phyloP scores from a whole-genome alignment of 371 early-diverging fungal genomes.

The Capniomyces stellatus region DNA sequence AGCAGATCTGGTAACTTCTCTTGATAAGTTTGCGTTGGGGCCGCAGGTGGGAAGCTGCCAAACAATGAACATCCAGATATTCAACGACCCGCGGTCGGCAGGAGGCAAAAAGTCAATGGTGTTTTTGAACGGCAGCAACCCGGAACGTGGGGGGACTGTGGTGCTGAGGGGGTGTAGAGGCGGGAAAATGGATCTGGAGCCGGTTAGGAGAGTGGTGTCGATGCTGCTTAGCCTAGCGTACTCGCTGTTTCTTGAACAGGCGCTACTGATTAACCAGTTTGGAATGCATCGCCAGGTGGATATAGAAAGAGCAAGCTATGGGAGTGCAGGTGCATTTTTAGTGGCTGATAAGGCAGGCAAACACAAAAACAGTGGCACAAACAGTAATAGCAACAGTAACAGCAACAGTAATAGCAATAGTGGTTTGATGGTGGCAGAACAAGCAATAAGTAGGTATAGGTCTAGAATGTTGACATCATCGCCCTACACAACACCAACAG shows the following conservation, averaged over 20 bases:
- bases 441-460: conserved; percentile 5
- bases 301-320: background rate
- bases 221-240: conserved; percentile 67
- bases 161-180: conserved; percentile 80
- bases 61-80: conserved; percentile 51
- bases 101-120: conserved; percentile 66
- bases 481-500: conserved; percentile 1
- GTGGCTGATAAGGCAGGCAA: background rate
- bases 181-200: conserved; percentile 29
- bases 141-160: conserved; percentile 65
- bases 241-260: conserved; percentile 63
- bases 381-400: too few species aligned
- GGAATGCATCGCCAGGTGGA: conserved; percentile 18
- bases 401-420: too few species aligned
- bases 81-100: conserved; percentile 51
- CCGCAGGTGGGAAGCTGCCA: conserved; percentile 60
- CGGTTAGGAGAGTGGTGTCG: conserved; percentile 54
- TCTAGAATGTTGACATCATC: background rate
- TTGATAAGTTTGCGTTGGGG: conserved; percentile 49
- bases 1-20: conserved; percentile 58
- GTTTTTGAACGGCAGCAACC: conserved; percentile 63
- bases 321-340: too few species aligned
- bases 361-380: too few species aligned
- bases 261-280: conserved; percentile 52
- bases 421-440: background rate